Conservation (phyloP, 805 yeast species). For the Teunomyces cretensis region DNA sequence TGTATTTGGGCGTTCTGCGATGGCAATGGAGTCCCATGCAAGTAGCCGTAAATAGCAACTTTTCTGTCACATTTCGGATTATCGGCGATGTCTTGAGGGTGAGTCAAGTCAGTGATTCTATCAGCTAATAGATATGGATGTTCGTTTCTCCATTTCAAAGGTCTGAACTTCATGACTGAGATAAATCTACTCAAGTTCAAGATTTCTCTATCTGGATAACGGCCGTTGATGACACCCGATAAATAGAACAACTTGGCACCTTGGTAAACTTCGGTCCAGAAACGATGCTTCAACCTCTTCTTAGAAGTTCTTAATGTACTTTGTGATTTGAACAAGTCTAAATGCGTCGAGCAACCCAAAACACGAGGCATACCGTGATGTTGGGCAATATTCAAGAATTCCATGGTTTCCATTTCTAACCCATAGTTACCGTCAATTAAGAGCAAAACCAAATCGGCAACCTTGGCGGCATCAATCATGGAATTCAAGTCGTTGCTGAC, state of each 20-base stretch:
- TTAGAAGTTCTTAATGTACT: constrained; percentile 88
- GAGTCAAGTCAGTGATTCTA: constrained; percentile 90
- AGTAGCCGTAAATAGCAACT: constrained; percentile 88
- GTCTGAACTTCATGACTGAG: constrained; percentile 96
- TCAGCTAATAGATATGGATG: constrained; percentile 94
- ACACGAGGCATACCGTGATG: constrained; percentile 99
- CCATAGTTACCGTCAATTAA: constrained; percentile 97
- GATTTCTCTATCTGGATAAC: constrained; percentile 97
- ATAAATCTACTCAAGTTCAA: constrained; percentile 88
- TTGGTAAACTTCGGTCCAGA: constrained; percentile 98
- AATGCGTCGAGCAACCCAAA: constrained; percentile 91
- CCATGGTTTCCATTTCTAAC: constrained; percentile 99
- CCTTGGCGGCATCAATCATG: constrained; percentile 94
- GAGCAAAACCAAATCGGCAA: constrained; percentile 87
- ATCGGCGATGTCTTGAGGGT: constrained; percentile 76
- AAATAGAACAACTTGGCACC: constrained; percentile 95
- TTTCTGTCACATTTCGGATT: constrained; percentile 85
- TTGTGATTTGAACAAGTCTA: constrained; percentile 88
- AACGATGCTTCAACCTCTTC: constrained; percentile 86
- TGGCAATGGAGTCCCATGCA: constrained; percentile 90
- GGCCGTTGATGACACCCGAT: constrained; percentile 93
- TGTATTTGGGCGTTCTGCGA: constrained; percentile 73
- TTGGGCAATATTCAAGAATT: constrained; percentile 90
- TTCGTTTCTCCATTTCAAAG: constrained; percentile 98
- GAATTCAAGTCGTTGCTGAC: constrained; percentile 90